Conservation (phyloP, 2,329 filamentous ascomycete species). For the Alternaria gansuensis region DNA sequence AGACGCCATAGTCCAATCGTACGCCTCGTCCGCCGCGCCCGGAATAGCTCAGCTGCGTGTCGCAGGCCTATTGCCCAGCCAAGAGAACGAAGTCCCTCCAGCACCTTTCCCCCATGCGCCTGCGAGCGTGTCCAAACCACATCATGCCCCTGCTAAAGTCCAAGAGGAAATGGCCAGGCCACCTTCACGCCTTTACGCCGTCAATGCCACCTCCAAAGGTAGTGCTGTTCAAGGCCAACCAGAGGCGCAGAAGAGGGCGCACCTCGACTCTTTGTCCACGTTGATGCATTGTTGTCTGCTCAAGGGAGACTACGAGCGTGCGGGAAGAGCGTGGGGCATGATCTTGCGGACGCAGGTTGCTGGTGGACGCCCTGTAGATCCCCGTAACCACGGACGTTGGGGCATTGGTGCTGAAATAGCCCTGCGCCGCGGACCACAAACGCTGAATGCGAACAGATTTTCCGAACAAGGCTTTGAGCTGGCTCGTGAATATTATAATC, state of each 20-base stretch:
- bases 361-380: conserved; percentile 67
- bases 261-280: conserved; percentile 72
- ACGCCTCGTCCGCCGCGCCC: conserved; percentile 29
- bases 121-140: conserved; percentile 27
- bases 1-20: conserved; percentile 26
- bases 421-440: conserved; percentile 62
- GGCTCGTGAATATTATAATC: conserved; percentile 76
- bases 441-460: conserved; percentile 27
- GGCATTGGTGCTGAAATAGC: conserved; percentile 85
- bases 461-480: conserved; percentile 62
- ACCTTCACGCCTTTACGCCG: conserved; percentile 54
- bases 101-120: conserved; percentile 58
- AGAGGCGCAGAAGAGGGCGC: conserved; percentile 57
- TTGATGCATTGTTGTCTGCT: conserved; percentile 77
- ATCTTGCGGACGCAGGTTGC: conserved; percentile 70
- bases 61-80: conserved; percentile 54
- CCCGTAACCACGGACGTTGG: conserved; percentile 77
- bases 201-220: conserved; percentile 27
- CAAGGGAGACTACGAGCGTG: conserved; percentile 73
- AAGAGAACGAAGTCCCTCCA: conserved; percentile 51
- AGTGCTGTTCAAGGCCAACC: conserved; percentile 23
- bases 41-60: conserved; percentile 49
- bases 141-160: conserved; percentile 35
- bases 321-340: conserved; percentile 77
- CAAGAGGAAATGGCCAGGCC: conserved; percentile 55